Base-by-base conservation (phyloP, 2,329 filamentous ascomycete genomes). In the Boeremia lycopersici region DNA sequence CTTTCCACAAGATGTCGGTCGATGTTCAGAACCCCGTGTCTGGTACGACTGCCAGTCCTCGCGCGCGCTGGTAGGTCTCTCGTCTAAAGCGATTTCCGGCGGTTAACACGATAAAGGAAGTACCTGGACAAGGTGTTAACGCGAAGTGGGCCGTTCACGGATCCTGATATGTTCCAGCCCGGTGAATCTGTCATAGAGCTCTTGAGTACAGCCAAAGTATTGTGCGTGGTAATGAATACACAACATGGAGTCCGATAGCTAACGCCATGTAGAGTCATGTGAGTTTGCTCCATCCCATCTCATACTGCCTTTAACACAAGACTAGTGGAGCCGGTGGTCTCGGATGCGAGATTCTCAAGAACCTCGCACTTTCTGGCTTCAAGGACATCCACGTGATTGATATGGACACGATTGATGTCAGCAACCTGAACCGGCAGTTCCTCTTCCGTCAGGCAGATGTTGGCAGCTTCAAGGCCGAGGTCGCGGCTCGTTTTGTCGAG, bases 331-430 rank as follows among this genome's bases (percentile, higher is more conserved):
- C 95, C 55, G 95, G 95, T 59, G 95, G 95, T 10, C 78, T 99
- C 56, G 95, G 95, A 62, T 99, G 95, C 69, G 95, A 99, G 74
- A 96, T 99, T 39, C 81, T 99, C 47, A 99, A 99, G 80, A 91
- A 99, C 70, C 83, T 99, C 30, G 95, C 95, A 36, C 83, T 99
- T 47, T 97, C 93, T 2, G 92, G 93, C 26, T 99, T 99, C 80
- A 96, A 90, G 76, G 86, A 96, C 69, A 97, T 99, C 64, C 92
- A 99, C 79, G 95, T 99, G 55, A 98, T 99, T 68, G 95, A 99
- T 78, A 99, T 99, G 95, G 91, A 99, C 76, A 99, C 93, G 1
- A 99, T 99, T 75, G 95, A 99, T 72, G 93, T 99, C 57, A 97
- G 93, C 45, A 99, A 99, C 74, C 84, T 99, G 19, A 99, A 99